A percentile compares a stretch with the other conserved stretches of the same genome.
Evolutionary conservation across 2,329 filamentous ascomycete genomes (phyloP).

Genomic region (Botrytis byssoidea): DNA sequence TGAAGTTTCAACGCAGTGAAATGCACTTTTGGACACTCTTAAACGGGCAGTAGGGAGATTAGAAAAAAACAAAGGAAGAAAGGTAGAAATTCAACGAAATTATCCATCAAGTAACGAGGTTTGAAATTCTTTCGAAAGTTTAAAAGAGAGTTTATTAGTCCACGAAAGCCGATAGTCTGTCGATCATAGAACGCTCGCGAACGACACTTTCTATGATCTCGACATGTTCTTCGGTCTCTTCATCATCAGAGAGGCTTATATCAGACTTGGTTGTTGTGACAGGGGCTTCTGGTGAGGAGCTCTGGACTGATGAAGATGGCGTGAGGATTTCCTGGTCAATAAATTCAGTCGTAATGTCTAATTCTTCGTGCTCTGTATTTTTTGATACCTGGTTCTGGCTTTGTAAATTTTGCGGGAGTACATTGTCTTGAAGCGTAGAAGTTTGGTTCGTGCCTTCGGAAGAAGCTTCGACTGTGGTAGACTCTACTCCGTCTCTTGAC

Average conservation of each 20-base stretch:
- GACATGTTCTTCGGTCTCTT: slow-evolving; percentile 1
- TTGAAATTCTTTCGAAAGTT: neutral
- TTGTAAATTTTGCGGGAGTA: neutral
- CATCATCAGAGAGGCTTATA: neutral
- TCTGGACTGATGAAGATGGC: neutral
- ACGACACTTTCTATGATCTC: neutral
- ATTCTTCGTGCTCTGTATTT: neutral
- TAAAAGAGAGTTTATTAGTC: neutral
- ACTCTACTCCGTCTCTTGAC: neutral
- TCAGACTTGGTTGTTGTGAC: neutral
- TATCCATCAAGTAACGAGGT: neutral
- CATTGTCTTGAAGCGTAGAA: neutral
- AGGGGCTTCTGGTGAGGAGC: neutral
- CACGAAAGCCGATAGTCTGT: slow-evolving; percentile 8
- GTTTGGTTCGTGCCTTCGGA: neutral
- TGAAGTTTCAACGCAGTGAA: neutral
- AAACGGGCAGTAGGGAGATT: neutral
- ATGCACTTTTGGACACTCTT: neutral
- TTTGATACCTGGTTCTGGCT: neutral
- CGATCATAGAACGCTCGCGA: neutral
- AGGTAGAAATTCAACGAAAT: neutral
- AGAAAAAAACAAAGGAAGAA: neutral
- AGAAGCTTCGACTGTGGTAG: neutral
- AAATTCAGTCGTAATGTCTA: neutral
- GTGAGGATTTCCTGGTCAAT: neutral